Conservation (phyloP, 306 rosid genomes). For the Vachellia collinsii region DNA sequence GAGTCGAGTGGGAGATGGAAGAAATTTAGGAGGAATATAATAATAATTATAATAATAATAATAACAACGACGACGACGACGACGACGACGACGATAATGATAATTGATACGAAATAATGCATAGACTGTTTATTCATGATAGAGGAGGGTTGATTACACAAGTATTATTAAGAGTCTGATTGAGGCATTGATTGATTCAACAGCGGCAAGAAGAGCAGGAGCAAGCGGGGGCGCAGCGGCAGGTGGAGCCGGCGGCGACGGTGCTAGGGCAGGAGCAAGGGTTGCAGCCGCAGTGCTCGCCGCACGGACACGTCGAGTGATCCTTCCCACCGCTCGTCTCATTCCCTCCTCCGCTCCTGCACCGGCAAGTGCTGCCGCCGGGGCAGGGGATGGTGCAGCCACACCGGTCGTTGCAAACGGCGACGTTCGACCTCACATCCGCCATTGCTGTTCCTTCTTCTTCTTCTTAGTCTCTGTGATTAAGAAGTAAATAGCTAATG, state of each 20-base stretch:
- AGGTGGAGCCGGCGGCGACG: slow-evolving; percentile 49
- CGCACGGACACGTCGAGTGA: slow-evolving; percentile 70
- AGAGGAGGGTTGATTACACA: no score
- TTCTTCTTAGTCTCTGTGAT: not conserved
- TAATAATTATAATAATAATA: no score
- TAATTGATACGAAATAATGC: no score
- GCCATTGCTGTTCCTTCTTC: slow-evolving; percentile 28
- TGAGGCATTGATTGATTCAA: slow-evolving; percentile 4
- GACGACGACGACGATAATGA: no score
- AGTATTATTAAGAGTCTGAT: no score
- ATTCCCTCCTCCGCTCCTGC: not conserved
- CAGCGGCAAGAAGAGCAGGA: slow-evolving; percentile 53
- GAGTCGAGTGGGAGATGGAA: no score
- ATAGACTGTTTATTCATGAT: no score
- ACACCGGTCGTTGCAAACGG: slow-evolving; percentile 39
- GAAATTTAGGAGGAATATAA: no score
- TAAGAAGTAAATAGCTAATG: no score
- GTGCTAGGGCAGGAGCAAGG: slow-evolving; percentile 67
- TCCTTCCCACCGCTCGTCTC: not conserved
- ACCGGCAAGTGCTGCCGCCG: slow-evolving; percentile 48
- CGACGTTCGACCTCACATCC: slow-evolving; percentile 27
- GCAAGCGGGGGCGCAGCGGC: slow-evolving; percentile 59
- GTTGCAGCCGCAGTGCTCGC: slow-evolving; percentile 81
- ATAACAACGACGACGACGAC: no score
- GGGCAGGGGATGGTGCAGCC: slow-evolving; percentile 51